Base-by-base conservation (phyloP, 2,329 filamentous ascomycete species). In the Xylaria sp. region DNA sequence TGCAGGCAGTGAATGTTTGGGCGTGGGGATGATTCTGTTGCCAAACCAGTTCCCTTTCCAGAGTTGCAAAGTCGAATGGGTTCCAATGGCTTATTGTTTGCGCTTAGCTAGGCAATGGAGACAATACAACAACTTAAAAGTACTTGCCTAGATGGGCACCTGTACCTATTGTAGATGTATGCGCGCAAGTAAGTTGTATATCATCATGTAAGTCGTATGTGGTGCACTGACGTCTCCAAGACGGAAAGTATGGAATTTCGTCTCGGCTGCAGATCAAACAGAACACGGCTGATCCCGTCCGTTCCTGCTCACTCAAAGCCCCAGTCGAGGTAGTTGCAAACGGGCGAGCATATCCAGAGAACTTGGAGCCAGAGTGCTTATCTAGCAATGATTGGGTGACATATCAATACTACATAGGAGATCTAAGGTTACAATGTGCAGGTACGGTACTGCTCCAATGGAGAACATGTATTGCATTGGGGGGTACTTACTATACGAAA, bases 191-290 rank as follows among this genome's bases (percentile, higher is more conserved):
- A n/a, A 15, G 6, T 42, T 27, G 22, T 38, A 27, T 42, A 9
- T 20, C 11, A 39, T 42, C 11, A 39, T 42, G 33, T 20, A 61
- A 56, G 58, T 58, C 65, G 57, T 50, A 65, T 61, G 65, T 45
- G 36, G 11, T 44, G 50, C 66, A 66, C 50, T 54, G 59, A 31
- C 54, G 36, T 53, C 55, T 66, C 50, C 59, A 61, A 64, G 56
- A 44, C 56, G 38, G 56, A 25, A 63, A 38, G 53, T 33, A 4
- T 31, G 15, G 7, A 33, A 22, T 58, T 38, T 58, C 47, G 42
- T 47, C 25, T 65, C 53, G 33, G 63, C 27, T 39, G 51, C 38
- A 49, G 60, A 56, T 62, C 60, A 50, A 36, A 60, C 45, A 15
- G 45, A 39, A 7, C 13, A 51, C 57, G 20, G 57, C 53, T 42